Evolutionary conservation across 257 asterid species (phyloP).

Genomic region (Cruciata laevipes): DNA sequence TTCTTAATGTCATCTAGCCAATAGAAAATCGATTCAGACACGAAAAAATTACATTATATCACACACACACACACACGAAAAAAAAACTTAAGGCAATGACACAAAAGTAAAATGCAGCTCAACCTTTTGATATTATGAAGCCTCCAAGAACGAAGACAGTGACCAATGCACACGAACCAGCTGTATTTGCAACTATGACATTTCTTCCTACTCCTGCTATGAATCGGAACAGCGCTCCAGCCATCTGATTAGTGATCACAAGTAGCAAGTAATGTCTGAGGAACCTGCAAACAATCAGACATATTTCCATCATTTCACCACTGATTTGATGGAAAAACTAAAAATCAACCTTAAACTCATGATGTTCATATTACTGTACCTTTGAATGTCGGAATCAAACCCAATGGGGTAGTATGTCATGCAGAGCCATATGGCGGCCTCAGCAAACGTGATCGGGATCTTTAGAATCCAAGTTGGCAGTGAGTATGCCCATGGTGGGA

Average conservation of each 20-base stretch:
- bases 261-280: conserved; percentile 57
- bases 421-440: conserved; percentile 72
- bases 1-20: conserved; percentile 17
- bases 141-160: conserved; percentile 92
- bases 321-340: background rate
- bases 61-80: background rate
- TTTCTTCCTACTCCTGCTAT: conserved; percentile 81
- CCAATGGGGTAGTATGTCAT: conserved; percentile 81
- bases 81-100: no score
- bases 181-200: conserved; percentile 83
- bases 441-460: conserved; percentile 59
- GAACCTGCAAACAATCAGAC: conserved; percentile 39
- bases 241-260: conserved; percentile 79
- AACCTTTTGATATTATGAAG: conserved; percentile 80
- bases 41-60: background rate
- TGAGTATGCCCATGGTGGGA: conserved; percentile 84
- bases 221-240: conserved; percentile 78
- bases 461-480: conserved; percentile 86
- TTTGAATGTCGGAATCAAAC: conserved; percentile 68
- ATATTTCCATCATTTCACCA: background rate
- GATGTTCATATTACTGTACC: conserved; percentile 25
- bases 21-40: background rate
- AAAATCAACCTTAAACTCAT: background rate
- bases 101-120: background rate
- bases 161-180: conserved; percentile 80